Percentiles rank a stretch among this genome's conserved stretches.
Conservation (phyloP, 2,329 filamentous ascomycete genomes). For the Sclerotinia subarctica region DNA sequence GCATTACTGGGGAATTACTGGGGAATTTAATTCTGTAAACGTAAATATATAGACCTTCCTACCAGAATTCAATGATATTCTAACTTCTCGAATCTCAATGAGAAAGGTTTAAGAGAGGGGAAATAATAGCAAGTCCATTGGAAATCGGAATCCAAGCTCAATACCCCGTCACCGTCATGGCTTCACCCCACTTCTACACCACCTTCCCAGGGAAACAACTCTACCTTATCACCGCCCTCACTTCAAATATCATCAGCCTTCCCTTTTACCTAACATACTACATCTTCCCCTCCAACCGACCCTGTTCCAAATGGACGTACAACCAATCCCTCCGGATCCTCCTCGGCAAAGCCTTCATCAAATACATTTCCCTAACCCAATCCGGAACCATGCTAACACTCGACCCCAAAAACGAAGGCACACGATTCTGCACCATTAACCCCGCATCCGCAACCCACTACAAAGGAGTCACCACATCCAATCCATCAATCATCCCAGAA, state of each 20-base stretch:
- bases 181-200: background rate
- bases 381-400: background rate
- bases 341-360: background rate
- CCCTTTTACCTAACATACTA: constrained; percentile 19
- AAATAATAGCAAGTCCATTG: background rate
- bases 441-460: background rate
- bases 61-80: too few relatives aligned
- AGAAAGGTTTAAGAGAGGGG: too few relatives aligned
- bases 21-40: too few relatives aligned
- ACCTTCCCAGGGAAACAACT: constrained; percentile 10
- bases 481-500: background rate
- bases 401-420: background rate
- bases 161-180: background rate
- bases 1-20: too few relatives aligned
- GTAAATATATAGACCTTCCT: too few relatives aligned
- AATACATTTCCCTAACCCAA: background rate
- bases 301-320: constrained; percentile 12
- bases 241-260: background rate
- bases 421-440: background rate
- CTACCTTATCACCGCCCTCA: background rate
- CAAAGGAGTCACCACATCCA: background rate
- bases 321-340: constrained; percentile 10
- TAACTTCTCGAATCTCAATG: too few relatives aligned
- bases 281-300: background rate
- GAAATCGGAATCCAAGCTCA: background rate